These are phyloP conservation scores for Trametes sp. DNA, from an alignment of 1,284 basidiomycete genomes.

Conservation along the genomic window DNA sequence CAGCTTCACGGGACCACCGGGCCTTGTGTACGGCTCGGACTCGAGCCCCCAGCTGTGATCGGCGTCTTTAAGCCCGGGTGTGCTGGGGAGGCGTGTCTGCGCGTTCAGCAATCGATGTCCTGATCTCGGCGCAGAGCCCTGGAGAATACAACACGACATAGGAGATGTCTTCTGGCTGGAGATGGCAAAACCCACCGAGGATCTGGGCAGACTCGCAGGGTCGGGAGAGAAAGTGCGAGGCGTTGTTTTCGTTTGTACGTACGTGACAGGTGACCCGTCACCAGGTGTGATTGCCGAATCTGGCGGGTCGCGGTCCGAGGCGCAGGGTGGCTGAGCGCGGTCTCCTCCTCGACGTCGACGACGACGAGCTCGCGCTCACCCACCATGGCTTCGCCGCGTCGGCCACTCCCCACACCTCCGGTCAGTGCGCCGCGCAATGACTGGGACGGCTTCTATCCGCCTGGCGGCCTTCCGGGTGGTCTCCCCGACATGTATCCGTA, in stretches of 20 bases:
- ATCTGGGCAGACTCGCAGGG: neutral
- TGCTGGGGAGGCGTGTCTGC: slow-evolving; percentile 15
- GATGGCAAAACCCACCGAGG: neutral
- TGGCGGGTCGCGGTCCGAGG: slow-evolving; percentile 28
- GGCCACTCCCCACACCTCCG: slow-evolving; percentile 56
- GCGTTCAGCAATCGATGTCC: slow-evolving; percentile 3
- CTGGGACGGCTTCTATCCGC: slow-evolving; percentile 26
- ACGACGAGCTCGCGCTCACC: slow-evolving; percentile 22
- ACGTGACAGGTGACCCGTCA: slow-evolving; percentile 25
- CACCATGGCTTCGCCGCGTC: slow-evolving; percentile 38
- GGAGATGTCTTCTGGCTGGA: slow-evolving; percentile 1
- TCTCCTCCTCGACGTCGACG: slow-evolving; percentile 21
- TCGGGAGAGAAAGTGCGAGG: neutral
- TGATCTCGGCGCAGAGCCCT: neutral
- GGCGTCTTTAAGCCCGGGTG: slow-evolving; percentile 8
- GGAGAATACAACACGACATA: neutral
- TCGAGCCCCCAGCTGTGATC: slow-evolving; percentile 19
- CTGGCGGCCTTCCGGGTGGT: slow-evolving; percentile 34
- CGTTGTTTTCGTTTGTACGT: slow-evolving; percentile 14
- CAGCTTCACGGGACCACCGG: slow-evolving; percentile 24
- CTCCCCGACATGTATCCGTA: slow-evolving; percentile 48
- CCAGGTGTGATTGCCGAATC: slow-evolving; percentile 26
- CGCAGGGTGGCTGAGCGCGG: slow-evolving; percentile 22
- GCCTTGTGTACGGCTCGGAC: slow-evolving; percentile 7
- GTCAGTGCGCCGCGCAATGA: slow-evolving; percentile 26